Conservation (phyloP, 1,284 basidiomycete genomes). For the Pseudozyma sp. region DNA sequence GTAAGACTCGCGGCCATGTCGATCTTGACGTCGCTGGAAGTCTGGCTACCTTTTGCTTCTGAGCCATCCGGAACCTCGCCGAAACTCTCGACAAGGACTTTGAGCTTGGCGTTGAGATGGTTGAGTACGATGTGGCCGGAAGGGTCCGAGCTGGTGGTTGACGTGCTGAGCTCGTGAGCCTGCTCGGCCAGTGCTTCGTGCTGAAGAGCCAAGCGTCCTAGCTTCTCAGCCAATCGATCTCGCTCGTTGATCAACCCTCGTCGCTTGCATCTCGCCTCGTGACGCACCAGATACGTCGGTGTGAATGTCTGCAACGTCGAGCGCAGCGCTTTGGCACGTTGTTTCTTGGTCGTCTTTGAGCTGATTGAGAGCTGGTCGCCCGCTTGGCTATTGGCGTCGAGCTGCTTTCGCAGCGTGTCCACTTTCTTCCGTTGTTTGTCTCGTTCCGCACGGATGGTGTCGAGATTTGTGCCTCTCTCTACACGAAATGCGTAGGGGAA, state of each 20-base stretch:
- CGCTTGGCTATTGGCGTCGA: slow-evolving; percentile 21
- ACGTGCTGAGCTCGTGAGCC: slow-evolving; percentile 20
- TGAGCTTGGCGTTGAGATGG: slow-evolving; percentile 46
- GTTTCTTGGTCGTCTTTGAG: slow-evolving; percentile 27
- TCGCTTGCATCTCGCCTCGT: slow-evolving; percentile 58
- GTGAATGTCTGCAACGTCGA: slow-evolving; percentile 35
- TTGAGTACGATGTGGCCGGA: slow-evolving; percentile 16
- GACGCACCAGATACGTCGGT: slow-evolving; percentile 45
- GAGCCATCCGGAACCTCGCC: background rate
- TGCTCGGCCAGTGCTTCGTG: slow-evolving; percentile 29
- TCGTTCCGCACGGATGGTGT: slow-evolving; percentile 20
- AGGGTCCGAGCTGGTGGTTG: slow-evolving; percentile 1
- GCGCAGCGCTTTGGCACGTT: slow-evolving; percentile 30
- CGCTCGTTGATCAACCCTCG: slow-evolving; percentile 43
- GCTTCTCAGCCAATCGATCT: slow-evolving; percentile 44
- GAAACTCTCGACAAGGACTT: slow-evolving; percentile 32
- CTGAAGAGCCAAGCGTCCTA: slow-evolving; percentile 46
- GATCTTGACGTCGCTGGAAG: slow-evolving; percentile 24
- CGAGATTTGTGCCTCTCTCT: slow-evolving; percentile 33
- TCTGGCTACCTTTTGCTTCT: background rate
- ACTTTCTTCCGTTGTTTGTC: slow-evolving; percentile 27
- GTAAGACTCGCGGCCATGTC: slow-evolving; percentile 34
- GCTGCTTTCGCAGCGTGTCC: slow-evolving; percentile 27
- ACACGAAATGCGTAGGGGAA: slow-evolving; percentile 48
- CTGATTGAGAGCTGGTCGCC: slow-evolving; percentile 20